Conservation (phyloP, 331 rosid genomes). For the Pyracantha coccinea region DNA sequence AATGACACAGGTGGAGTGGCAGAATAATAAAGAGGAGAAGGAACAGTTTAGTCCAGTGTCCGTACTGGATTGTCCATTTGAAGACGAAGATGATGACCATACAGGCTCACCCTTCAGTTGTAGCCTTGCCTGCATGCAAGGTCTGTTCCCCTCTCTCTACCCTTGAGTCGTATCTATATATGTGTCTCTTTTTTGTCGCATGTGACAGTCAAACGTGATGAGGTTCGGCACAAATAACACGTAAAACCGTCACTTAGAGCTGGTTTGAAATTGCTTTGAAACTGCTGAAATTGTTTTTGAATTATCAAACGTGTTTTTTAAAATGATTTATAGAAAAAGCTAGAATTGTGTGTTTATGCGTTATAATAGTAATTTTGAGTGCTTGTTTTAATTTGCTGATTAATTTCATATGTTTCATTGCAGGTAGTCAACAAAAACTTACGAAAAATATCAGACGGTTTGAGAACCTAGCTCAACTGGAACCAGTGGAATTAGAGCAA, state of each 20-base stretch:
- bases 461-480: conserved; percentile 22
- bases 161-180: background rate
- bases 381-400: background rate
- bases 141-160: conserved; percentile 3
- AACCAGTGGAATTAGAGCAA: conserved; percentile 44
- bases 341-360: background rate
- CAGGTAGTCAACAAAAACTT: conserved; percentile 38
- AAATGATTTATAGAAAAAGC: background rate
- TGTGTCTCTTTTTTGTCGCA: background rate
- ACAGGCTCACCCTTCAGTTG: conserved; percentile 21
- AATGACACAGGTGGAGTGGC: conserved; percentile 40
- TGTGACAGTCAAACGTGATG: background rate
- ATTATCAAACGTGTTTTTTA: background rate
- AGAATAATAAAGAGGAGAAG: conserved; percentile 41
- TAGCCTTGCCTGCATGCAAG: conserved; percentile 24
- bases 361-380: background rate
- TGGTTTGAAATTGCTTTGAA: background rate
- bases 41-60: conserved; percentile 87
- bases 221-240: background rate
- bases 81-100: conserved; percentile 59
- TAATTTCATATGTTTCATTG: no score
- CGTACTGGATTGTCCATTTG: conserved; percentile 59
- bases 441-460: conserved; percentile 34
- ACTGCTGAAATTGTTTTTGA: background rate
- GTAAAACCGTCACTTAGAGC: background rate